Base-by-base conservation (phyloP, 2,329 filamentous ascomycete genomes). In the Neonectria magnoliae region DNA sequence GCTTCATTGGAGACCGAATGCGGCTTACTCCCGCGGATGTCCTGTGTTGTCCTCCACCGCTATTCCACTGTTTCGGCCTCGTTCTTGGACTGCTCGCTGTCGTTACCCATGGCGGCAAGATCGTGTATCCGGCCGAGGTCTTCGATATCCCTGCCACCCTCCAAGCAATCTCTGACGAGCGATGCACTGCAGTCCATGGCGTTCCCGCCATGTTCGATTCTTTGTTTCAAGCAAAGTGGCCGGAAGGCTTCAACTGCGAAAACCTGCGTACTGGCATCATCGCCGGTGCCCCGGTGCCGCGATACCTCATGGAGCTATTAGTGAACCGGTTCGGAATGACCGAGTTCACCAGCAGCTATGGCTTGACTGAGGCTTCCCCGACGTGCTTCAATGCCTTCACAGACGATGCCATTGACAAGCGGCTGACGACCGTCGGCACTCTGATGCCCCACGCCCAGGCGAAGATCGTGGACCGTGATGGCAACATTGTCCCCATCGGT, bases 1-100 rank as follows among this genome's bases (percentile, higher is more conserved):
- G 89, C 31, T 91, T 91, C 79, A 90, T 91, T 54, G 92, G 91
- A 58, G 90, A 93, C 77, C 87, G 91, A 47, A 91, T 94, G 90
- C 84, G 87, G 6, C 83, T 95, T 16, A 89, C 87, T 0, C 80
- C 86, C 3, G 81, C 83, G 50, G 91, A 94, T 73, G 82, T 90
- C 8, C 83, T 96, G 11, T 95, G 92, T 81, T 96, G 93, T 76
- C 92, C 92, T 3, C 92, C 93, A 0, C 93, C 93, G 0, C 84
- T 96, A 4, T 96, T 96, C 82, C 93, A 96, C 81, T 95, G 92
- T 81, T 95, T 95, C 75, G 92, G 92, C 1, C 86, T 95, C 8
- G 91, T 94, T 1, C 86, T 94, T 3, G 92, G 92, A 9, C 83
- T 94, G 48, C 85, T 94, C 60, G 89, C 91, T 2, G 84, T 88